A percentile compares a stretch with the other conserved stretches of the same genome.
Conservation (phyloP, 768 basidiomycete species). For the Leccinum disarticulatum region DNA sequence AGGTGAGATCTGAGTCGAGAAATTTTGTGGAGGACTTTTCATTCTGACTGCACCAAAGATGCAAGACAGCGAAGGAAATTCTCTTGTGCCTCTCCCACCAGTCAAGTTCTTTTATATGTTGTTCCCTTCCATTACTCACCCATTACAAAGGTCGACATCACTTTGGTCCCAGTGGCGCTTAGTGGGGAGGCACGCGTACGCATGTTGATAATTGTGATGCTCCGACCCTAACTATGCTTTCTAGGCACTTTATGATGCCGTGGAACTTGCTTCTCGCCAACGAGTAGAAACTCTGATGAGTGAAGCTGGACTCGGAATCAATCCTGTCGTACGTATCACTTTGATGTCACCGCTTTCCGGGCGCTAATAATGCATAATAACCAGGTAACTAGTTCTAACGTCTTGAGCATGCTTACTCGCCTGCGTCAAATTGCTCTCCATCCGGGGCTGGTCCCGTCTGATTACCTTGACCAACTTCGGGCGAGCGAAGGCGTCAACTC, state of each 20-base stretch:
- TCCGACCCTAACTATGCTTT: conserved; percentile 5
- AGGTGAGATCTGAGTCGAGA: conserved; percentile 36
- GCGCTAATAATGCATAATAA: conserved; percentile 5
- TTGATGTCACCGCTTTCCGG: neutral
- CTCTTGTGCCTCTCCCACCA: conserved; percentile 74
- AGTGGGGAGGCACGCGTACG: conserved; percentile 63
- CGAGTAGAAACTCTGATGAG: conserved; percentile 58
- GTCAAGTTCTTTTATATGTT: conserved; percentile 31
- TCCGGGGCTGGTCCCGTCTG: conserved; percentile 67
- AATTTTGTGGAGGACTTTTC: neutral
- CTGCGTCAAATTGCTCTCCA: conserved; percentile 82
- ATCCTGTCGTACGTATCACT: conserved; percentile 38
- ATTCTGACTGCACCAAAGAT: conserved; percentile 50
- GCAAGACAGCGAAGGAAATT: conserved; percentile 76
- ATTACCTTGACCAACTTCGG: conserved; percentile 67
- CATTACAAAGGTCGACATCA: conserved; percentile 66
- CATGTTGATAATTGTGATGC: neutral
- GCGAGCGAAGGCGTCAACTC: conserved; percentile 27
- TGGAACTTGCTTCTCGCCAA: conserved; percentile 61
- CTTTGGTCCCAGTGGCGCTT: conserved; percentile 67
- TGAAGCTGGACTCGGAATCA: conserved; percentile 33
- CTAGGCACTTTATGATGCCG: conserved; percentile 66
- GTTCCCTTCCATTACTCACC: conserved; percentile 4
- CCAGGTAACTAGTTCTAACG: conserved; percentile 65
- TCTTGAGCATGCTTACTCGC: conserved; percentile 82